Percentiles rank a stretch among this genome's conserved stretches.
These are phyloP conservation scores for Ramaria sp. DNA, from an alignment of 768 basidiomycete species.

Conservation along the genomic window DNA sequence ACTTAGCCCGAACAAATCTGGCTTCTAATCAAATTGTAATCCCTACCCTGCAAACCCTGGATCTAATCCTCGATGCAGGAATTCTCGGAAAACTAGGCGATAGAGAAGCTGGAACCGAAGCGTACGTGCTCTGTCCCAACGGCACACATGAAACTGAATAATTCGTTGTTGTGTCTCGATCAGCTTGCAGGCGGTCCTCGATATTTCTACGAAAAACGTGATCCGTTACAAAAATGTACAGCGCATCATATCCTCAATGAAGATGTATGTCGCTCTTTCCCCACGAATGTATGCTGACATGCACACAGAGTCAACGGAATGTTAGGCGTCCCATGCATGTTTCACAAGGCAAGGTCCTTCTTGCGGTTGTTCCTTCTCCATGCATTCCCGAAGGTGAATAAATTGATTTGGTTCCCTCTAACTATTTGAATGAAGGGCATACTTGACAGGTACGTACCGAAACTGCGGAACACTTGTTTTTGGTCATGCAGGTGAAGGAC, in stretches of 20 bases:
- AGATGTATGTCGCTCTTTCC: constrained; percentile 44
- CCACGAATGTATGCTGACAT: background rate
- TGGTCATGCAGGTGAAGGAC: constrained; percentile 62
- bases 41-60: constrained; percentile 72
- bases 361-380: constrained; percentile 63
- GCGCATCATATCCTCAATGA: constrained; percentile 72
- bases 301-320: constrained; percentile 51
- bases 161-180: constrained; percentile 1
- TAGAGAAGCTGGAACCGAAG: constrained; percentile 33
- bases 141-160: background rate
- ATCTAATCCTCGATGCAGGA: constrained; percentile 61
- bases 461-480: constrained; percentile 76
- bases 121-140: constrained; percentile 29
- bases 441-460: constrained; percentile 59
- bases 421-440: background rate
- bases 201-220: constrained; percentile 50
- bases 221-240: constrained; percentile 71
- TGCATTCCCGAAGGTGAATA: constrained; percentile 64
- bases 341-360: constrained; percentile 26
- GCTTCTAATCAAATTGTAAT: constrained; percentile 63
- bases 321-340: constrained; percentile 39
- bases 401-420: background rate
- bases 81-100: constrained; percentile 39
- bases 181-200: constrained; percentile 46
- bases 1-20: constrained; percentile 40